A percentile compares a stretch with the other conserved stretches of the same genome.
These are phyloP conservation scores for Penicillium alfredii DNA, from an alignment of 495 filamentous ascomycete genomes.

Conservation along the genomic window DNA sequence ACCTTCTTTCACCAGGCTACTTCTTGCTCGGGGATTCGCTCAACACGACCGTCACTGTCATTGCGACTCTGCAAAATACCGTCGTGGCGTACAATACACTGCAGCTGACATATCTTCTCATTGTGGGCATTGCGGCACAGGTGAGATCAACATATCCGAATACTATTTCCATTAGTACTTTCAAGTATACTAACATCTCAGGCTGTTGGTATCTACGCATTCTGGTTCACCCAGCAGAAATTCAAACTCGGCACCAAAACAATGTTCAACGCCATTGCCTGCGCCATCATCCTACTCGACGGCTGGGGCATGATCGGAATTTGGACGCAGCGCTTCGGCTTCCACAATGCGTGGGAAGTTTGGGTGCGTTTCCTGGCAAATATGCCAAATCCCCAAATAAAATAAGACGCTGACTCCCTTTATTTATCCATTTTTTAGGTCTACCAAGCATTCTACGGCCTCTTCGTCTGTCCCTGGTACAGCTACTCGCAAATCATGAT, in stretches of 20 bases:
- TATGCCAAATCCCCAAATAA: no score
- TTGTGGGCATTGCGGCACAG: constrained; percentile 59
- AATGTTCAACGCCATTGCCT: constrained; percentile 56
- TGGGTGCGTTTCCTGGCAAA: constrained; percentile 34
- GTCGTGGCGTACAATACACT: constrained; percentile 58
- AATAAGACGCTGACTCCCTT: not conserved
- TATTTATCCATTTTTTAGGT: constrained; percentile 25
- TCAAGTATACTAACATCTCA: constrained; percentile 13
- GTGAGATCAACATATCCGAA: constrained; percentile 11
- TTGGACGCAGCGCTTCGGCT: constrained; percentile 56
- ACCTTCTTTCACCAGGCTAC: constrained; percentile 37
- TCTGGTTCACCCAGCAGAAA: constrained; percentile 52
- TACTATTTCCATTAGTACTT: no score
- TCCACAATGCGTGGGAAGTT: constrained; percentile 57
- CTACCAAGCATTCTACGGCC: constrained; percentile 58
- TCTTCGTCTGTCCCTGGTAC: constrained; percentile 65
- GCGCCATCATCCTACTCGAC: constrained; percentile 53
- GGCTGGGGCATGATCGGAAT: constrained; percentile 64
- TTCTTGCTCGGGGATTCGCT: constrained; percentile 60
- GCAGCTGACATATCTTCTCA: constrained; percentile 54
- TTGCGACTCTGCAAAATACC: constrained; percentile 55
- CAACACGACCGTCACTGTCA: constrained; percentile 63
- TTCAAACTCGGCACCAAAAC: constrained; percentile 50
- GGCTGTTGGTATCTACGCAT: constrained; percentile 55
- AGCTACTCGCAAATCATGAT: constrained; percentile 65